Evolutionary conservation across 2,329 filamentous ascomycete genomes (phyloP).

Genomic region (Rutstroemia sp.): DNA sequence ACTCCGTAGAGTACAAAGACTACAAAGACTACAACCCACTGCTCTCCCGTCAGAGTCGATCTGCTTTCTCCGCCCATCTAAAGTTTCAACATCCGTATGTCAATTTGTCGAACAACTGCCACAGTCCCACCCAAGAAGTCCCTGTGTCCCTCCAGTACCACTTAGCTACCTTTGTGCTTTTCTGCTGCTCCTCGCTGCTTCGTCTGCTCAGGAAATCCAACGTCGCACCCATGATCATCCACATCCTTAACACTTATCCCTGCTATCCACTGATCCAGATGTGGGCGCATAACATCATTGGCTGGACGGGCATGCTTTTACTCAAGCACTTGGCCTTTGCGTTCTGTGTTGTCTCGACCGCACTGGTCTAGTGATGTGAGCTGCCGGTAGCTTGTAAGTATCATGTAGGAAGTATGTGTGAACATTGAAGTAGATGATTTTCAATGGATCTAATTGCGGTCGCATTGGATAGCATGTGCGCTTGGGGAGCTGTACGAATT

Average conservation of each 20-base stretch:
- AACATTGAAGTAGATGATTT: neutral
- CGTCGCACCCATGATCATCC: conserved; percentile 14
- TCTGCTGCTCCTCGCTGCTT: neutral
- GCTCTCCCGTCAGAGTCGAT: no score
- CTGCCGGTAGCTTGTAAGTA: neutral
- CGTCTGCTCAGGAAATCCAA: neutral
- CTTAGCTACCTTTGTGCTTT: no score
- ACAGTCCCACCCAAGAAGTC: neutral
- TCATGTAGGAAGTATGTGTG: neutral
- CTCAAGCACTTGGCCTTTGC: conserved; percentile 28
- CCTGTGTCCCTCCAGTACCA: no score
- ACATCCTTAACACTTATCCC: conserved; percentile 19
- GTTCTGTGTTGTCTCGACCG: conserved; percentile 25
- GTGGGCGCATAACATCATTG: conserved; percentile 26
- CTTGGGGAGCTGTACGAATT: conserved; percentile 15
- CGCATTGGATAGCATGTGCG: conserved; percentile 14
- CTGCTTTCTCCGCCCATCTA: neutral
- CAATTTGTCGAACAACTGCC: neutral
- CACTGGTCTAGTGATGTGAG: conserved; percentile 1
- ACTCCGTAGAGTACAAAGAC: neutral
- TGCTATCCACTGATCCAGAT: conserved; percentile 13
- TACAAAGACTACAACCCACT: neutral
- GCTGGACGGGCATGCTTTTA: conserved; percentile 14
- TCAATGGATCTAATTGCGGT: conserved; percentile 10
- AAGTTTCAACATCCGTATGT: neutral